Evolutionary conservation across 2,329 filamentous ascomycete species (phyloP).

Genomic region (Talaromyces pinophilus): DNA sequence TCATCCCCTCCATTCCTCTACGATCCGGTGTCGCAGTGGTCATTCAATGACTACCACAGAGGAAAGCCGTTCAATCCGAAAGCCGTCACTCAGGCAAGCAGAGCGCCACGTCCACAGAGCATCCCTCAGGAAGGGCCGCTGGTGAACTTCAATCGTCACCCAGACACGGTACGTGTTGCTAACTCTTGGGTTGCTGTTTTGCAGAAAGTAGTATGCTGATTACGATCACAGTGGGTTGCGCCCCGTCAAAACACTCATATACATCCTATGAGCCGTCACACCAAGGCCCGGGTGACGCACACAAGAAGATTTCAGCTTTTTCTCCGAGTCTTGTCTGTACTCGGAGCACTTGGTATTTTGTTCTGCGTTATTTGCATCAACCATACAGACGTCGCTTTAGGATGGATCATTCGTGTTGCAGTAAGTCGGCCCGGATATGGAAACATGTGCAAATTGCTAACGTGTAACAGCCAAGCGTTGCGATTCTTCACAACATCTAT

Average conservation of each 20-base stretch:
- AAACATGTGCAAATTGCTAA: background rate
- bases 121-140: slow-evolving; percentile 73
- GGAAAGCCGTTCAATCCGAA: slow-evolving; percentile 77
- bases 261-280: slow-evolving; percentile 67
- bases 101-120: slow-evolving; percentile 60
- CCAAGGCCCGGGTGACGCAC: slow-evolving; percentile 70
- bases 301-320: slow-evolving; percentile 68
- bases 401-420: slow-evolving; percentile 75
- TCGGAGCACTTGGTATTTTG: slow-evolving; percentile 70
- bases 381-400: slow-evolving; percentile 62
- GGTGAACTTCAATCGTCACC: slow-evolving; percentile 80
- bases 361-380: slow-evolving; percentile 76
- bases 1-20: slow-evolving; percentile 73
- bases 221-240: slow-evolving; percentile 47
- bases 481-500: slow-evolving; percentile 71
- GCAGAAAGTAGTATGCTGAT: slow-evolving; percentile 1
- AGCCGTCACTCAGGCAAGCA: slow-evolving; percentile 77
- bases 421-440: slow-evolving; percentile 54
- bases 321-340: slow-evolving; percentile 66
- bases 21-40: slow-evolving; percentile 56
- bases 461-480: slow-evolving; percentile 69
- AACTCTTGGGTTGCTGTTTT: background rate
- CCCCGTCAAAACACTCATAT: slow-evolving; percentile 64
- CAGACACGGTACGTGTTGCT: slow-evolving; percentile 62
- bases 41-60: slow-evolving; percentile 51